Conservation (phyloP, 768 basidiomycete species). For the Filobasidium floriforme region DNA sequence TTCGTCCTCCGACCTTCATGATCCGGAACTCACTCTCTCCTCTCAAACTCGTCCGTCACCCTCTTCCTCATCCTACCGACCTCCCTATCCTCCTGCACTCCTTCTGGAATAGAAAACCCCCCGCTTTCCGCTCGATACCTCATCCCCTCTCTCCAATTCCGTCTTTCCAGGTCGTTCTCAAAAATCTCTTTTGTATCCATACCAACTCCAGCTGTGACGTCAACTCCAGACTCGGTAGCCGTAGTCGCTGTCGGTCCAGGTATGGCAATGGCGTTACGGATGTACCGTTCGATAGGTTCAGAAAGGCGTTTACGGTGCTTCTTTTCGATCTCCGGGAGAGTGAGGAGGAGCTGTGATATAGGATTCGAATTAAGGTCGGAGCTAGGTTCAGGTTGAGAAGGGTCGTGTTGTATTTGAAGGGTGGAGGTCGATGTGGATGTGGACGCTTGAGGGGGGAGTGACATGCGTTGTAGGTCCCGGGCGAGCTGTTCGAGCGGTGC, state of each 20-base stretch:
- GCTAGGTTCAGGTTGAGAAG: too few relatives aligned
- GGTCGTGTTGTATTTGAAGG: background rate
- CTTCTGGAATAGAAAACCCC: background rate
- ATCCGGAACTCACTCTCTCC: conserved; percentile 33
- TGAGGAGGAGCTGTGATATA: background rate
- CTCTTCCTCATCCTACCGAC: conserved; percentile 22
- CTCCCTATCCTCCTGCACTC: background rate
- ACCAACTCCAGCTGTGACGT: background rate
- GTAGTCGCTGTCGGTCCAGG: too few relatives aligned
- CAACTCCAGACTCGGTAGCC: background rate
- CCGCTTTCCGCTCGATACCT: background rate
- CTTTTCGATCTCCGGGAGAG: background rate
- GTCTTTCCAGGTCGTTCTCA: background rate
- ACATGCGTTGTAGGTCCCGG: background rate
- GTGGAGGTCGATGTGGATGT: background rate
- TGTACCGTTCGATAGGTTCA: too few relatives aligned
- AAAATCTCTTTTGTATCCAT: background rate
- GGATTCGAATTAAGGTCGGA: background rate
- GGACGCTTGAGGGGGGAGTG: background rate
- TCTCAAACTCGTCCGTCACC: conserved; percentile 34
- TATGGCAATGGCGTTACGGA: too few relatives aligned
- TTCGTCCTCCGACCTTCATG: too few relatives aligned
- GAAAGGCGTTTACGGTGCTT: conserved; percentile 11
- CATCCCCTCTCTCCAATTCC: background rate
- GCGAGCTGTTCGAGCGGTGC: background rate